Base-by-base conservation (phyloP, 805 yeast species). In the Ogataea allantospora region DNA sequence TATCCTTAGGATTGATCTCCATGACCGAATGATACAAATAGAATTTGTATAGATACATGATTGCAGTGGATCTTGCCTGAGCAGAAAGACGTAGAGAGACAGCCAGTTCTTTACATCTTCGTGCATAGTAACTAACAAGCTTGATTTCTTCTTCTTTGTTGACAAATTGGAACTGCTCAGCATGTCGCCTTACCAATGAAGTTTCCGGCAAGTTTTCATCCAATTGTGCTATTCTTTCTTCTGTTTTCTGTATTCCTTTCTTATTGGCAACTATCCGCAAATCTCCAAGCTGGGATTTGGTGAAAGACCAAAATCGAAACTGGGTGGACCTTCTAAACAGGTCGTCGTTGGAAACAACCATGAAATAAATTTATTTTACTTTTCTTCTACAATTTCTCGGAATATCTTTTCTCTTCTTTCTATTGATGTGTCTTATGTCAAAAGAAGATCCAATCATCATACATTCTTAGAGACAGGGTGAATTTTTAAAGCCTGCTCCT, bases 241-340 rank as follows among this genome's bases (percentile, higher is more conserved):
- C 45, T 2, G 76, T 70, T n/a, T 47, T 42, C 9, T 38, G 41
- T 14, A 60, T 57, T 2, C 91, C 95, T 18, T 66, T 65, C 28
- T 70, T 68, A 58, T 87, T 82, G 5, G 80, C 73, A 10, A 62
- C 51, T 11, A 52, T 47, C 42, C 86, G 66, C 23, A 67, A 60
- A 19, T 70, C 68, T 3, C 60, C 63, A n/a, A 91, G 67, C 39
- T 73, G 75, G 2, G 75, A 75, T 13, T 57, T 55, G 0, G 88
- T 78, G 59, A 76, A 91, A 1, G 97, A 88, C 99, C 99, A 91
- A 7, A 77, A 40, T 35, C 83, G 68, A 57, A 73, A 91, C 64
- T 91, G 99, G 1, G 93, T 74, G 4, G 96, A 85, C 21, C 88
- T 73, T 29, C 98, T 74, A 61, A 87, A 91, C 26, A 93, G 66